Percentiles rank a stretch among this genome's conserved stretches.
phyloP scores from a whole-genome alignment of 345 rosid genomes.

The Murraya koenigii region DNA sequence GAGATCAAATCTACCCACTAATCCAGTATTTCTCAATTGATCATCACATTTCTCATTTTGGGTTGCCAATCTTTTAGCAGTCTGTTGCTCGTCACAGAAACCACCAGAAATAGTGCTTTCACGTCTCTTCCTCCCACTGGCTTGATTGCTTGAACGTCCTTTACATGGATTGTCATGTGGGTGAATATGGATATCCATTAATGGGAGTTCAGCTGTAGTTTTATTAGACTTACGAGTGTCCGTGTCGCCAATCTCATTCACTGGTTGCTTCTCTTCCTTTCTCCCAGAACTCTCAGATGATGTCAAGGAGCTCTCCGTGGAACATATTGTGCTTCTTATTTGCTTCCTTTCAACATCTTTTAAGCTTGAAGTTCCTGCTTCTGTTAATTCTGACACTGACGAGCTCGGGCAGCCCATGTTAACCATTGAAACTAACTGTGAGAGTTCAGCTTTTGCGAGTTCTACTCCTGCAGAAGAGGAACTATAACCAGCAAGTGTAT shows the following conservation, averaged over 20 bases:
- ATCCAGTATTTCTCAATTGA: slow-evolving; percentile 32
- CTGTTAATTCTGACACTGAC: slow-evolving; percentile 65
- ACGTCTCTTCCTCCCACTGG: slow-evolving; percentile 51
- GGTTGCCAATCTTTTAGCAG: slow-evolving; percentile 31
- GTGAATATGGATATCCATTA: slow-evolving; percentile 51
- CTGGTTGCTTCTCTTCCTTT: slow-evolving; percentile 32
- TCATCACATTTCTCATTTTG: slow-evolving; percentile 25
- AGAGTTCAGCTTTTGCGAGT: slow-evolving; percentile 69
- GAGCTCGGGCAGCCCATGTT: slow-evolving; percentile 49
- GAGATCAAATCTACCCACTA: slow-evolving; percentile 42
- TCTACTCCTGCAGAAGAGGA: slow-evolving; percentile 59
- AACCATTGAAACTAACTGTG: slow-evolving; percentile 66
- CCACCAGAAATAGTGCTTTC: slow-evolving; percentile 32
- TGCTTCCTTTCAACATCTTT: slow-evolving; percentile 27
- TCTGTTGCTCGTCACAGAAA: slow-evolving; percentile 36
- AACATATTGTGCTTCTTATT: slow-evolving; percentile 45
- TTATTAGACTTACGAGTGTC: slow-evolving; percentile 18
- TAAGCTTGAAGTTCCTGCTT: slow-evolving; percentile 37
- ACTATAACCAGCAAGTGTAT: slow-evolving; percentile 73
- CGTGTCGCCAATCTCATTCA: slow-evolving; percentile 23
- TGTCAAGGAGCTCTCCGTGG: slow-evolving; percentile 85
- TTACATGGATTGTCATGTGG: slow-evolving; percentile 27
- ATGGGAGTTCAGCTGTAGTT: slow-evolving; percentile 47
- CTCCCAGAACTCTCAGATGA: slow-evolving; percentile 73
- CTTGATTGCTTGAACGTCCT: slow-evolving; percentile 26